Conservation (phyloP, 2,329 filamentous ascomycete genomes). For the Biscogniauxia sp. region DNA sequence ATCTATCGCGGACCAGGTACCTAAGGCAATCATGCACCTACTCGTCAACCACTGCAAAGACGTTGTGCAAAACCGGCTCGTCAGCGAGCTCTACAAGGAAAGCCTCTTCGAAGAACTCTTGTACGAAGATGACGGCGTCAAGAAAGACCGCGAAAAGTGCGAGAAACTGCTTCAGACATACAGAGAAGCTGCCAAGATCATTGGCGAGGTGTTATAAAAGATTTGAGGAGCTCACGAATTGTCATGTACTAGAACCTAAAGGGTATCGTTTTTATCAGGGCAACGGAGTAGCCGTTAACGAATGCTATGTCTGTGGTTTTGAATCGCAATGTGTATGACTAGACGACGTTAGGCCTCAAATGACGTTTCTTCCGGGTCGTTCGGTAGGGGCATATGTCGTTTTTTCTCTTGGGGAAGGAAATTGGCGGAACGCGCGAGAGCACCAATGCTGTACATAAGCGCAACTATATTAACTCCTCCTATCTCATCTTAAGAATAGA, state of each 20-base stretch:
- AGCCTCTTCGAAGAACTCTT: conserved; percentile 85
- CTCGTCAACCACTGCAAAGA: conserved; percentile 98
- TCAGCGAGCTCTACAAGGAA: conserved; percentile 94
- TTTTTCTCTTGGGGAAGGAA: conserved; percentile 1
- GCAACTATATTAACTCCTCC: background rate
- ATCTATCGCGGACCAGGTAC: conserved; percentile 97
- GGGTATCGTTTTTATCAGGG: conserved; percentile 11
- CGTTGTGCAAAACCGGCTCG: conserved; percentile 92
- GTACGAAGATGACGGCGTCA: conserved; percentile 96
- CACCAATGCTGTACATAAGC: background rate
- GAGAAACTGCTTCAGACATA: conserved; percentile 94
- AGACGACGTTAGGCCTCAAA: conserved; percentile 7
- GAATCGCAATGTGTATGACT: conserved; percentile 14
- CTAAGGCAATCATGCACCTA: conserved; percentile 98
- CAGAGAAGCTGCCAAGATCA: conserved; percentile 96
- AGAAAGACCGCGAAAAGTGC: conserved; percentile 97
- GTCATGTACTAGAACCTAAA: conserved; percentile 14
- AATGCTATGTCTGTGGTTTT: conserved; percentile 9
- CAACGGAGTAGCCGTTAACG: conserved; percentile 9
- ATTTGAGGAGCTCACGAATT: conserved; percentile 5
- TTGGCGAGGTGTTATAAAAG: conserved; percentile 82
- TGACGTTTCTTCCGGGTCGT: conserved; percentile 3
- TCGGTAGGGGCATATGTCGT: conserved; percentile 9
- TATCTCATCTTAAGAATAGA: background rate
- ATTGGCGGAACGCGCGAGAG: background rate